These are phyloP conservation scores for Galerina marginata DNA, from an alignment of 768 basidiomycete species.

Conservation along the genomic window DNA sequence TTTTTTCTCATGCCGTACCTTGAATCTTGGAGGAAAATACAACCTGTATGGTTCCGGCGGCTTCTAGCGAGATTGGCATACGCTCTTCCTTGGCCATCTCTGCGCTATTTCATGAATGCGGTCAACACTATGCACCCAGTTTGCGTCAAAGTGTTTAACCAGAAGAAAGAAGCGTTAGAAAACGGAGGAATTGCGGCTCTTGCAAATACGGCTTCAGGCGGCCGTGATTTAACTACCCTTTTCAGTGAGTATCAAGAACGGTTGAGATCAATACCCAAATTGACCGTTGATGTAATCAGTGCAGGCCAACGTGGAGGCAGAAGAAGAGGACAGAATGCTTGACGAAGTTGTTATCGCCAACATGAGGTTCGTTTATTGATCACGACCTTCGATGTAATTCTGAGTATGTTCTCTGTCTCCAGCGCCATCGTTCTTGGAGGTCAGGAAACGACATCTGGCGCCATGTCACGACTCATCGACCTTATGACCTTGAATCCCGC, in stretches of 20 bases:
- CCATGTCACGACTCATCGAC: background rate
- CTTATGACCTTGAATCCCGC: background rate
- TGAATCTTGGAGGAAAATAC: background rate
- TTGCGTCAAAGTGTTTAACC: background rate
- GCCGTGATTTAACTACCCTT: background rate
- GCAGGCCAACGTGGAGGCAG: background rate
- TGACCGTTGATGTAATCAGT: background rate
- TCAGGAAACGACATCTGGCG: constrained; percentile 1
- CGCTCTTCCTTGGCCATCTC: background rate
- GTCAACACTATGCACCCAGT: background rate
- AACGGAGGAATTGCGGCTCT: background rate
- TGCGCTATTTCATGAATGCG: background rate
- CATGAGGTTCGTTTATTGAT: background rate
- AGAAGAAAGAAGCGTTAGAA: background rate
- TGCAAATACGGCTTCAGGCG: background rate
- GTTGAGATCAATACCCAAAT: background rate
- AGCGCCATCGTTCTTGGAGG: background rate
- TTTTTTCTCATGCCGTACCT: background rate
- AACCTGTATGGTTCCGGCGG: background rate
- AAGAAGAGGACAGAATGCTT: background rate
- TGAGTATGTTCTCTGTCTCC: background rate
- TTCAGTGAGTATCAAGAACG: background rate
- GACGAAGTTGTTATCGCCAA: background rate
- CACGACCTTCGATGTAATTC: background rate
- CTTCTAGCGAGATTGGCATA: background rate